Percentiles rank a stretch among this genome's conserved stretches.
Conservation (phyloP, 2,329 filamentous ascomycete species). For the Verticillium nonalfalfae region DNA sequence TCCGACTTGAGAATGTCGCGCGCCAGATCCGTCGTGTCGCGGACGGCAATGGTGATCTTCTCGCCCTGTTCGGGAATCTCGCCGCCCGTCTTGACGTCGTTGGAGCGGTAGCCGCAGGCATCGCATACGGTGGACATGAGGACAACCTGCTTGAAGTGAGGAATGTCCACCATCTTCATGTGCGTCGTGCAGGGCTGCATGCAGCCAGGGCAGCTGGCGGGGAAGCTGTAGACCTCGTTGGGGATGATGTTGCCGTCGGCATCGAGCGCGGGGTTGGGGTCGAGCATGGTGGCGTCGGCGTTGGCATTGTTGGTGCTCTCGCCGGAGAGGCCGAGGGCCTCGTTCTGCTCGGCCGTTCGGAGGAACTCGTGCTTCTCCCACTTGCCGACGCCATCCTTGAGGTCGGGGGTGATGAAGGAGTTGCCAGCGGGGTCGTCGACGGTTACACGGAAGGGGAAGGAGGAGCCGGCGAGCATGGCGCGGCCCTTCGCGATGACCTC, state of each 20-base stretch:
- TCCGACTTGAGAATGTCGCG: constrained; percentile 95
- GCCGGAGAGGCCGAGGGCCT: constrained; percentile 68
- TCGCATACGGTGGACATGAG: constrained; percentile 93
- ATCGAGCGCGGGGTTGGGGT: constrained; percentile 25
- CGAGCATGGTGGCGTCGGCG: constrained; percentile 40
- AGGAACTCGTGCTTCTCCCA: constrained; percentile 82
- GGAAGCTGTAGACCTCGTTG: constrained; percentile 89
- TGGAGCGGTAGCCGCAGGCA: constrained; percentile 87
- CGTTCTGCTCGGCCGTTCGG: constrained; percentile 81
- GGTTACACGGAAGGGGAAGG: constrained; percentile 81
- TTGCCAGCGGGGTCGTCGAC: constrained; percentile 92
- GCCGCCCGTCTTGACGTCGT: constrained; percentile 96
- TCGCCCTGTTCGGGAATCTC: constrained; percentile 82
- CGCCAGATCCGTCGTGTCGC: constrained; percentile 62
- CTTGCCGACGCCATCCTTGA: constrained; percentile 74
- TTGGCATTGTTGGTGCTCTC: constrained; percentile 49
- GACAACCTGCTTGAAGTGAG: constrained; percentile 95
- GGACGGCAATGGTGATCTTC: constrained; percentile 72
- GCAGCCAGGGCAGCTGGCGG: constrained; percentile 87
- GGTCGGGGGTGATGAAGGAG: constrained; percentile 89
- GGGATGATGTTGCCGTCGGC: constrained; percentile 77
- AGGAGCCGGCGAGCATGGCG: constrained; percentile 70
- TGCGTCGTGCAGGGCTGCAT: constrained; percentile 80
- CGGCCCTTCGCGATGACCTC: constrained; percentile 68
- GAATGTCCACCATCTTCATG: constrained; percentile 99